Evolutionary conservation across 2,329 filamentous ascomycete species (phyloP), one percentile per base, ranked within the genome.

Genomic region (Aciculosporium take): DNA sequence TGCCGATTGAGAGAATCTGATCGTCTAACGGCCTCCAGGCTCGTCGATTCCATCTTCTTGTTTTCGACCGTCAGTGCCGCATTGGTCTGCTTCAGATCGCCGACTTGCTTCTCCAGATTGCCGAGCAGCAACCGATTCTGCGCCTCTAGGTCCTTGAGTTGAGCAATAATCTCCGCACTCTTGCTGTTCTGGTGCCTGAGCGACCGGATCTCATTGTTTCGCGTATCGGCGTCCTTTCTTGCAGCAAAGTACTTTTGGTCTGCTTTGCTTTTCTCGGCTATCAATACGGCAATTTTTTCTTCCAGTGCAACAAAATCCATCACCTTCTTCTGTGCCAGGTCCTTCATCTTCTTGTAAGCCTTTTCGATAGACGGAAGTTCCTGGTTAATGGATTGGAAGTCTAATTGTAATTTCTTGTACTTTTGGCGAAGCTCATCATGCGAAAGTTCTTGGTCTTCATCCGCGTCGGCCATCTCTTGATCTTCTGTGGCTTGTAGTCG

Each of bases 201-300:
- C 3, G 80, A 74, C 50, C 84, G 74, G 36, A 93, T 80, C 62
- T 96, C 89, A 44, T 75, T 71, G 44, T 87, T 81, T 39, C 86
- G 74, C 34, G 83, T 80, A 54, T 96, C 89, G 55, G 89, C 93
- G 51, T 88, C 82, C 58, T 94, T 95, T 70, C 94, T 87, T 7
- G 88, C 86, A 1, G 84, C 85, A 59, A 96, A 96, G 58, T 94
- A 98, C 62, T 96, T 96, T 56, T 96, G 89, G 55, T 98, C 91
- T 1, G 89, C 89, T 61, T 95, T 96, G 49, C 81, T 79, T 66
- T 98, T 98, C 62, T 98, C 87, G 0, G 86, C 84, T 31, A 76
- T 76, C 17, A 93, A 65, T 20, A 83, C 69, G 15, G 76, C 66
- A 29, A 89, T 68, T 47, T 81, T 83, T 43, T 94, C 87, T 62